Conservation (phyloP, 306 rosid genomes). For the Pachyrhizus erosus region DNA sequence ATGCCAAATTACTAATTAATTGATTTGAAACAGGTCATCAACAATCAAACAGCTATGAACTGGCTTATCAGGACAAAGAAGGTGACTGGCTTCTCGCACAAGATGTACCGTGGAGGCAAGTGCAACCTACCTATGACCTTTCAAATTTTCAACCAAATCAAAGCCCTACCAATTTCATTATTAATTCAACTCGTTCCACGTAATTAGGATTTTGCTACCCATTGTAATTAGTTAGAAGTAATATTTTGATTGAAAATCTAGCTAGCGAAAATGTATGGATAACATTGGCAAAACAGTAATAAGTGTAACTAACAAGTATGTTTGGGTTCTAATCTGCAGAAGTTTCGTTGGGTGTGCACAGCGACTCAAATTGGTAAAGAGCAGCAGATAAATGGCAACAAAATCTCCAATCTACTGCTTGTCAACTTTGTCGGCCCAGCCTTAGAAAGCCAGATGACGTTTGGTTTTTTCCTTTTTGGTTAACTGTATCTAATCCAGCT, state of each 20-base stretch:
- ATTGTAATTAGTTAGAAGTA: background rate
- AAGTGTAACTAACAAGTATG: background rate
- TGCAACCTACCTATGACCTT: too few species aligned
- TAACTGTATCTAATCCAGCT: conserved; percentile 41
- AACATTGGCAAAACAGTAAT: background rate
- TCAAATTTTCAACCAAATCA: too few species aligned
- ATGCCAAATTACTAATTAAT: background rate
- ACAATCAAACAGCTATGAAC: conserved; percentile 48
- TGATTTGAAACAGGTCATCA: conserved; percentile 46
- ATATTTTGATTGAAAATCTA: background rate
- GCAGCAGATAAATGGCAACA: background rate
- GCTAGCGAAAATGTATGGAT: background rate
- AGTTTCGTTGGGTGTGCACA: conserved; percentile 59
- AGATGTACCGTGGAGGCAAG: conserved; percentile 85
- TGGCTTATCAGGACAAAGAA: conserved; percentile 71
- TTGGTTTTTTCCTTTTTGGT: background rate
- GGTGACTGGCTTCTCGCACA: conserved; percentile 90
- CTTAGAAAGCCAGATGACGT: background rate
- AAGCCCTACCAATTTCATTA: background rate
- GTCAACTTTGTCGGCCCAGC: conserved; percentile 5
- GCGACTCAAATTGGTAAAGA: conserved; percentile 70
- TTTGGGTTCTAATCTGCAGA: conserved; percentile 47
- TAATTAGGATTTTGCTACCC: background rate
- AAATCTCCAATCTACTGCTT: background rate
- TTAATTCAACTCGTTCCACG: background rate